Evolutionary conservation across 345 rosid species (phyloP).

Genomic region (Eucalyptus albens): DNA sequence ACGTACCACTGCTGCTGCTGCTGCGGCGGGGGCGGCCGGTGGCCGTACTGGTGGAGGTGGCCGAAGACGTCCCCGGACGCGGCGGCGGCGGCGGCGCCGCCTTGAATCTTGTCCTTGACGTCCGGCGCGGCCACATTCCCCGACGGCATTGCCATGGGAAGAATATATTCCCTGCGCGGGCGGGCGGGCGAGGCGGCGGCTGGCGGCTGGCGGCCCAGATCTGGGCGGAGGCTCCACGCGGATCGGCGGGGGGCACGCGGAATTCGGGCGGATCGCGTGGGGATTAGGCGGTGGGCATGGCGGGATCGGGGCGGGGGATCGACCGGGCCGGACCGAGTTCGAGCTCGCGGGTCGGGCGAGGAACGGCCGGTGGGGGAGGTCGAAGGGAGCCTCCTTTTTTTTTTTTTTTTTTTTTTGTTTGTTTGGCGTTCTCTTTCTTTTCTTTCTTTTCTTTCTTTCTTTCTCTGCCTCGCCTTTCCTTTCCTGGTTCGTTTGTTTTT

Average conservation of each 20-base stretch:
- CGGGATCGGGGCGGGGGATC: neutral
- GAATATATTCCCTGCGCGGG: neutral
- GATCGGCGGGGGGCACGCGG: neutral
- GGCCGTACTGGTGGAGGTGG: conserved; percentile 1
- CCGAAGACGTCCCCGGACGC: neutral
- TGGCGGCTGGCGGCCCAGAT: neutral
- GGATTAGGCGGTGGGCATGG: neutral
- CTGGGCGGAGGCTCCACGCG: neutral
- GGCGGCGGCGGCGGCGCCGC: conserved; percentile 3
- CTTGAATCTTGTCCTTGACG: conserved; percentile 56
- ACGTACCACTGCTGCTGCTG: conserved; percentile 33
- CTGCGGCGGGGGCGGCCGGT: conserved; percentile 3
- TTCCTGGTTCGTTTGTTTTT: neutral
- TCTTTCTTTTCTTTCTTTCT: no score
- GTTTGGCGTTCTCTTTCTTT: no score
- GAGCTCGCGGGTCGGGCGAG: neutral
- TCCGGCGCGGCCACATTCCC: conserved; percentile 46
- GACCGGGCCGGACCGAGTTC: neutral
- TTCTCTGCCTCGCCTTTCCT: neutral
- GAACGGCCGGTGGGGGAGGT: neutral
- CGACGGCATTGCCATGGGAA: conserved; percentile 70
- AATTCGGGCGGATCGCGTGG: neutral
- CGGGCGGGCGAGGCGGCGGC: neutral
- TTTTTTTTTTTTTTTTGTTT: no score
- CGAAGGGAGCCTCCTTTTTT: neutral